Base-by-base conservation (phyloP, 495 filamentous ascomycete genomes). In the Penicillium herquei region DNA sequence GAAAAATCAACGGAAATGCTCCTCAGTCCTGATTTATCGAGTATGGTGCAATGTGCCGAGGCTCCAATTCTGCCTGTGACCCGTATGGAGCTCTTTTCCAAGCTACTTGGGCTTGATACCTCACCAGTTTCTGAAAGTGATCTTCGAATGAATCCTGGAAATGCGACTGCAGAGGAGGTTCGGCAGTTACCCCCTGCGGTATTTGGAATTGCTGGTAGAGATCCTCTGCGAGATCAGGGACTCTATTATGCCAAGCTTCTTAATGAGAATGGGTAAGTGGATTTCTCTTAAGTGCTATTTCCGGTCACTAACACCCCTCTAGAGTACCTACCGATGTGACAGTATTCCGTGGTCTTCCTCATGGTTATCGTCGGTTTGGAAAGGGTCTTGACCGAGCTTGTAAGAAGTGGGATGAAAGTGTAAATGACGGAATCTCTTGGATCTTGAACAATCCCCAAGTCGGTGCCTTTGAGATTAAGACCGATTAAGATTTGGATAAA, bases 221-320 rank as follows among this genome's bases (percentile, higher is more conserved):
- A 81, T 62, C 70, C 72, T 6, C 62, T 81, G 26, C 64, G 78
- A 7, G 77, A 80, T 55, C 75, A 81, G 63, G 77, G 63, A 7
- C 42, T 82, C 16, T 64, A 71, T 44, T 80, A 67, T 59, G 75
- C 69, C 16, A 67, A 72, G 64, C 61, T 75, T 51, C 58, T 82
- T 11, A 70, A 63, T 49, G 73, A 71, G 55, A 71, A 70, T 59
- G 74, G 76, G 79, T 81, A 64, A 66, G 78, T 32, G 3, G 5
- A 39, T 41, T 46, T 30, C 18, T 18, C 56, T 52, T 30, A 11
- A 14, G 1, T 8, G 4, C 16, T 14, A 14, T 6, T 6, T 26
- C 9, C 6, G 11, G 13, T 39, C 52, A 34, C 31, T 49, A 7
- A 52, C 3, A 8, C 18, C 3, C 39, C 1, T 10, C 6, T 54